Conservation (phyloP, 2,329 filamentous ascomycete genomes). For the Thermochaetoides dissita region DNA sequence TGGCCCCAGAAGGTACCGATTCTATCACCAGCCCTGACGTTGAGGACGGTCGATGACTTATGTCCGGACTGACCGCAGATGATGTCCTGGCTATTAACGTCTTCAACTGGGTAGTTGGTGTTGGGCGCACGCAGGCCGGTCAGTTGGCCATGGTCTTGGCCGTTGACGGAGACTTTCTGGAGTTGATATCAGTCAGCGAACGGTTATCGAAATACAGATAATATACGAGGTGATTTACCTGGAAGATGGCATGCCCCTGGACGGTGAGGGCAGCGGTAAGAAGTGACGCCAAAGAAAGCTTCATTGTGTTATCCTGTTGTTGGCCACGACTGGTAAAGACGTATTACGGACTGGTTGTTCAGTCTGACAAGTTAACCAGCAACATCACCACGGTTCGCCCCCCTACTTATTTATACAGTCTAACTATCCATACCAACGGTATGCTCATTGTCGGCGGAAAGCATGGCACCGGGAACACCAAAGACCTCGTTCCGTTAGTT, state of each 20-base stretch:
- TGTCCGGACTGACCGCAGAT: constrained; percentile 33
- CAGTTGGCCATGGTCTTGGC: constrained; percentile 27
- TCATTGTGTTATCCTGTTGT: constrained; percentile 19
- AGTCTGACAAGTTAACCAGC: not conserved
- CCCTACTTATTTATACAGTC: constrained; percentile 8
- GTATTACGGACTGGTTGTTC: constrained; percentile 1
- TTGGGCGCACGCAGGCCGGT: constrained; percentile 33
- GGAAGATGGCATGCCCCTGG: constrained; percentile 30
- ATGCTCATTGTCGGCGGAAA: not conserved
- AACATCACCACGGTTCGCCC: not conserved
- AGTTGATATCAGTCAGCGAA: not conserved
- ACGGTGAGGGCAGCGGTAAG: constrained; percentile 23
- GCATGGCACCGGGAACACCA: constrained; percentile 1
- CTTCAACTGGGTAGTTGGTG: constrained; percentile 39
- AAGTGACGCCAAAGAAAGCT: constrained; percentile 22
- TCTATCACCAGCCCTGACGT: constrained; percentile 35
- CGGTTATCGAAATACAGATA: not conserved
- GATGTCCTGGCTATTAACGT: constrained; percentile 34
- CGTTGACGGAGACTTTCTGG: constrained; percentile 33
- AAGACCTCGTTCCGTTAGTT: constrained; percentile 6
- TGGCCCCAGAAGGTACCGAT: constrained; percentile 40
- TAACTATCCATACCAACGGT: too few species aligned
- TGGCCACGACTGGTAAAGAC: too few species aligned
- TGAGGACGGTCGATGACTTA: constrained; percentile 30
- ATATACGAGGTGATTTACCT: constrained; percentile 18